These are phyloP conservation scores for Hygrophila difformis DNA, from an alignment of 257 asterid species.

Conservation along the genomic window DNA sequence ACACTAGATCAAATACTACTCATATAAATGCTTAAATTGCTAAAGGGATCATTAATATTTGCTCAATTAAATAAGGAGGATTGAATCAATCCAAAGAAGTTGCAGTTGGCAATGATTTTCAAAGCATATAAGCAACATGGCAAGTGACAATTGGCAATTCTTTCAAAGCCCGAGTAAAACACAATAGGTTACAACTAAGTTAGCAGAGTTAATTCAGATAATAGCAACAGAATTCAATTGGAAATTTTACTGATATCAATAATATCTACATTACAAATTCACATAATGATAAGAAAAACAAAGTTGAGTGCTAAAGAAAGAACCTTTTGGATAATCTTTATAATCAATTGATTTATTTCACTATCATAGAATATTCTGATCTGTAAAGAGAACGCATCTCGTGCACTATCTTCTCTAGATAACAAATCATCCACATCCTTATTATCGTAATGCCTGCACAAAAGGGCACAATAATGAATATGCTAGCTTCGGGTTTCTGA, in stretches of 20 bases:
- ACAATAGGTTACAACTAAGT: too few species aligned
- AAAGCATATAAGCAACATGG: too few species aligned
- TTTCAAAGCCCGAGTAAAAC: too few species aligned
- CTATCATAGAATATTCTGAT: slow-evolving; percentile 36
- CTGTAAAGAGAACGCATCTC: slow-evolving; percentile 46
- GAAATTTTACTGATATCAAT: slow-evolving; percentile 7
- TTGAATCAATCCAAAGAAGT: too few species aligned
- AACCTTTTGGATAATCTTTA: slow-evolving; percentile 66
- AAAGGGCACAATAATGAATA: slow-evolving; percentile 21
- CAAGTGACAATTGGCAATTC: too few species aligned
- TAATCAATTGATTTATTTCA: slow-evolving; percentile 34
- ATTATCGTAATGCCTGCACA: slow-evolving; percentile 53
- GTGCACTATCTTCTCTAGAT: slow-evolving; percentile 25
- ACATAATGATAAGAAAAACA: slow-evolving; percentile 5
- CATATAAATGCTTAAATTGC: too few species aligned
- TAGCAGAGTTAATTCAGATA: not conserved
- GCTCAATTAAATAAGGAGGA: too few species aligned
- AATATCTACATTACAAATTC: slow-evolving; percentile 2
- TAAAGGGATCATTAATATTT: too few species aligned
- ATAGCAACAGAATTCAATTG: not conserved
- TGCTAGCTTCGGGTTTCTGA: slow-evolving; percentile 13
- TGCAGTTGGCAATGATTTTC: too few species aligned
- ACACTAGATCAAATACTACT: too few species aligned
- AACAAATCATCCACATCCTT: slow-evolving; percentile 29
- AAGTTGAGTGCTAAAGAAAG: not conserved